phyloP scores from a whole-genome alignment of 371 early-diverging fungal species.

The Basidiobolus heterosporus region DNA sequence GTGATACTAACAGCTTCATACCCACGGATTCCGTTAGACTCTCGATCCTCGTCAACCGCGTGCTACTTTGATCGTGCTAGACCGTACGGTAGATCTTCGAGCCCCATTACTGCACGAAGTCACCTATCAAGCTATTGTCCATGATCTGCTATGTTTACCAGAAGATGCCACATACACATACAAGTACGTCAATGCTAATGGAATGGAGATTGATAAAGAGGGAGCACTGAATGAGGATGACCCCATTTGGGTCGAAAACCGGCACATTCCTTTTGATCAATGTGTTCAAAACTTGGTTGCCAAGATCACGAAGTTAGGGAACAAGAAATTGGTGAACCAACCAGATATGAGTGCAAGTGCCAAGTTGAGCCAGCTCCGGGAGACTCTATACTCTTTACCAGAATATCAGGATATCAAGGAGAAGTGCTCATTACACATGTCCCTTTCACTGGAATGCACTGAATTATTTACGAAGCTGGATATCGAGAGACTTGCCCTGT shows the following conservation, averaged over 20 bases:
- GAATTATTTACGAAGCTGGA: no score
- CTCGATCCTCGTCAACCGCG: slow-evolving; percentile 5
- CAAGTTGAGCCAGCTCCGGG: slow-evolving; percentile 70
- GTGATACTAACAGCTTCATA: no score
- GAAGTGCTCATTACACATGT: no score
- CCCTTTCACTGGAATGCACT: no score
- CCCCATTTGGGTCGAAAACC: slow-evolving; percentile 55
- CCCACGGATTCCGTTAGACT: no score
- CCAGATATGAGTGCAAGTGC: slow-evolving; percentile 20
- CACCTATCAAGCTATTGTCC: slow-evolving; percentile 84
- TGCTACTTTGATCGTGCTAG: slow-evolving; percentile 63
- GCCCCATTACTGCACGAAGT: slow-evolving; percentile 85
- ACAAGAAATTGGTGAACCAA: not conserved
- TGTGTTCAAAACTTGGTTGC: slow-evolving; percentile 61
- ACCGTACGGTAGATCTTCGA: slow-evolving; percentile 72
- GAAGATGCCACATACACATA: slow-evolving; percentile 49
- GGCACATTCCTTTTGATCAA: slow-evolving; percentile 88
- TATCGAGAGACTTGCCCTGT: no score
- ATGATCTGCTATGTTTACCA: slow-evolving; percentile 63
- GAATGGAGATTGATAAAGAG: slow-evolving; percentile 31
- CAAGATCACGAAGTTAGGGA: slow-evolving; percentile 57
- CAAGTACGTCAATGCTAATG: slow-evolving; percentile 15
- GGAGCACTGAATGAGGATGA: slow-evolving; percentile 53
- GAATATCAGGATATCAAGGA: slow-evolving; percentile 84
- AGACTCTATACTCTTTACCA: slow-evolving; percentile 72